Evolutionary conservation across 2,329 filamentous ascomycete species (phyloP), one percentile per base, ranked within the genome.

Genomic region (Sporothrix protearum): DNA sequence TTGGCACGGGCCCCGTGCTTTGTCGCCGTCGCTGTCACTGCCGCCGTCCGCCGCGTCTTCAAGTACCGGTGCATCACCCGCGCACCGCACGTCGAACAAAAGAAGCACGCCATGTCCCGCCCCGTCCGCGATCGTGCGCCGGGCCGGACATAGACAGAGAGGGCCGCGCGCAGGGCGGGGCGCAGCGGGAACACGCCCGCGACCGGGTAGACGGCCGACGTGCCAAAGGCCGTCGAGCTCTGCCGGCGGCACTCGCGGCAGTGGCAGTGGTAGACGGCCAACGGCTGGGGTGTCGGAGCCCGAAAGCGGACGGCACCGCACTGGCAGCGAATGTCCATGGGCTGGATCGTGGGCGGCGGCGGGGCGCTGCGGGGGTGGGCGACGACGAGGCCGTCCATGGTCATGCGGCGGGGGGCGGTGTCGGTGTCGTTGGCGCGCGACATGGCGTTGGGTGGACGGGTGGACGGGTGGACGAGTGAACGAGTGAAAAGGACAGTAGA

Each of bases 241-340:
- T 92, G 90, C 71, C 86, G 84, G 64, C 87, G 85, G 79, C 90
- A 92, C 77, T 89, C 85, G 71, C 83, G 80, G 79, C 91, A 92
- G 80, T 92, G 91, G 80, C 90, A 92, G 77, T 92, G 88, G 79
- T 90, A 92, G 68, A 92, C 81, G n/a, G 85, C 86, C 57, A 91
- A 80, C 0, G 90, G 90, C 71, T 85, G 82, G 3, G 83, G 79
- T 0, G 85, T 80, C 0, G 90, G 88, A 39, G 89, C 91, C 73
- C 82, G 86, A 82, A 92, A 92, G 49, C 78, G 77, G 69, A 92
- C 84, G 19, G 85, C 80, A 69, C 88, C 87, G 81, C 91, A 93
- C 78, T 91, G 88, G 77, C 90, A 92, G 69, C 81, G 81, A 36
- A 83, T 86, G 71, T 89, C 83, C 88, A 89, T 89, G 14, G 53